Evolutionary conservation across 495 filamentous ascomycete genomes (phyloP).

Genomic region (Stereocaulon alpinum): DNA sequence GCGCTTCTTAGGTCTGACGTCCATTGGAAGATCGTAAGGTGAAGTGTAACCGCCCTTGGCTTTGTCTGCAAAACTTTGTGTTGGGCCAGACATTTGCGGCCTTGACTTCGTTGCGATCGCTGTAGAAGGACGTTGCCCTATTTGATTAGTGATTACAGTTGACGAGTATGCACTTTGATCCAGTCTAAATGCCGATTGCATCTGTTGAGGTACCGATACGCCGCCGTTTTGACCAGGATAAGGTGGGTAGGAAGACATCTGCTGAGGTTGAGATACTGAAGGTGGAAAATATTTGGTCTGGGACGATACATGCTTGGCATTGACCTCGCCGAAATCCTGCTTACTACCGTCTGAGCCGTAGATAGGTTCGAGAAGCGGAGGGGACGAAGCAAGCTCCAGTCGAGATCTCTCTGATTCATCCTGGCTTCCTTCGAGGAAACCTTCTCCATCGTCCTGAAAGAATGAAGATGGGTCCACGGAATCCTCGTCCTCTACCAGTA

Average conservation of each 20-base stretch:
- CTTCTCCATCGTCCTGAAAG: conserved; percentile 63
- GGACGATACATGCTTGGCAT: conserved; percentile 13
- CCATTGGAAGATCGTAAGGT: conserved; percentile 90
- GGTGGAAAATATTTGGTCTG: conserved; percentile 7
- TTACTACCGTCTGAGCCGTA: conserved; percentile 23
- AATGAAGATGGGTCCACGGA: conserved; percentile 44
- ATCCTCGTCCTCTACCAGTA: conserved; percentile 55
- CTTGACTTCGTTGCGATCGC: conserved; percentile 8
- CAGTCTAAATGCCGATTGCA: not conserved
- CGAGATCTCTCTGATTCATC: not conserved
- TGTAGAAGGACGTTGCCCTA: conserved; percentile 5
- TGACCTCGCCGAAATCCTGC: conserved; percentile 28
- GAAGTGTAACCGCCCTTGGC: conserved; percentile 84
- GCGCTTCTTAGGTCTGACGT: conserved; percentile 59
- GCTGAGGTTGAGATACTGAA: conserved; percentile 7
- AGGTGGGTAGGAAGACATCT: conserved; percentile 14
- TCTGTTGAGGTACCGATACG: conserved; percentile 16
- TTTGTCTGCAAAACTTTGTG: conserved; percentile 78
- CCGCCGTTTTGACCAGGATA: conserved; percentile 12
- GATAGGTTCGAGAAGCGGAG: conserved; percentile 9
- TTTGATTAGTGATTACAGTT: not conserved
- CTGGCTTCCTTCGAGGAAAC: conserved; percentile 50
- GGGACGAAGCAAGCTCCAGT: not conserved
- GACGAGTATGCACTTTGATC: conserved; percentile 6
- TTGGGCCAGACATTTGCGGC: conserved; percentile 31